Evolutionary conservation across 495 filamentous ascomycete genomes (phyloP).

Genomic region (Pyrenopolyporus hunteri): DNA sequence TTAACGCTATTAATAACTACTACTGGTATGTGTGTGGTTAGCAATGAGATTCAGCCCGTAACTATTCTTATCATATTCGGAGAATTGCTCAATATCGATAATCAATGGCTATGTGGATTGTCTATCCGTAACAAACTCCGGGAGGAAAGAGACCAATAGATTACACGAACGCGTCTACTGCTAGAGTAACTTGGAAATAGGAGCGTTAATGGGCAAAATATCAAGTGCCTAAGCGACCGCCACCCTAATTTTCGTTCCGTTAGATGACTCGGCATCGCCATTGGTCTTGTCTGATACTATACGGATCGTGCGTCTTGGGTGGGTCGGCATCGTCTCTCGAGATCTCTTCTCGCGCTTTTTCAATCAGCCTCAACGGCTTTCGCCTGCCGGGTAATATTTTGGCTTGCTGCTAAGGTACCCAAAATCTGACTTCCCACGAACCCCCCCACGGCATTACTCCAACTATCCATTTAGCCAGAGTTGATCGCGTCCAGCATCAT

Average conservation of each 20-base stretch:
- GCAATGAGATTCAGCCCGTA: too few species aligned
- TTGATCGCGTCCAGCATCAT: background rate
- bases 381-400: conserved; percentile 30
- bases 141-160: background rate
- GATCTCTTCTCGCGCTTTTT: background rate
- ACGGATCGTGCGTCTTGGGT: conserved; percentile 1
- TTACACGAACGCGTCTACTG: background rate
- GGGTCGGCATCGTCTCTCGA: background rate
- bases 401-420: conserved; percentile 2
- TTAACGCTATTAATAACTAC: too few species aligned
- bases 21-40: too few species aligned
- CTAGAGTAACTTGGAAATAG: too few species aligned
- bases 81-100: too few species aligned
- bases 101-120: too few species aligned
- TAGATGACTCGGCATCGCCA: too few species aligned
- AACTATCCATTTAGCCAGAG: conserved; percentile 42
- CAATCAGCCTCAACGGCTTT: conserved; percentile 33
- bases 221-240: too few species aligned
- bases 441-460: conserved; percentile 16
- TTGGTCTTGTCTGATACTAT: background rate
- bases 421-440: background rate
- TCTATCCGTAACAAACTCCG: too few species aligned
- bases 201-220: too few species aligned
- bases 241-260: too few species aligned
- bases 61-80: too few species aligned